phyloP scores from a whole-genome alignment of 176 grass and related monocot species.

The Bromus sterilis region DNA sequence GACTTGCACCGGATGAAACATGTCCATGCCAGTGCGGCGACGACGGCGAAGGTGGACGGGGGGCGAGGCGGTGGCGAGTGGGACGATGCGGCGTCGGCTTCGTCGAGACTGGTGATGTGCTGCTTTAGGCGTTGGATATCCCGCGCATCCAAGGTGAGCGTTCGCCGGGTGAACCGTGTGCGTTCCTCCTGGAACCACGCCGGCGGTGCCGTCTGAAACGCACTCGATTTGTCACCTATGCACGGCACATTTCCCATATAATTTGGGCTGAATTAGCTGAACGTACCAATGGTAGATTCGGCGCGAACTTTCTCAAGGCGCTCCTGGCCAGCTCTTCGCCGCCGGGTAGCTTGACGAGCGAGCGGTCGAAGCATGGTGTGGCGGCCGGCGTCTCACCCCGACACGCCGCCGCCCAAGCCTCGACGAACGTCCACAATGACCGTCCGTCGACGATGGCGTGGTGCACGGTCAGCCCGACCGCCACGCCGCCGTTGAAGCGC shows the following conservation, averaged over 20 bases:
- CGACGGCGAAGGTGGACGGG: slow-evolving; percentile 34
- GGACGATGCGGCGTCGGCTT: neutral
- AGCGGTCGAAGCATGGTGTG: neutral
- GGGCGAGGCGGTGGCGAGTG: neutral
- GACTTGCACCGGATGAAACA: neutral
- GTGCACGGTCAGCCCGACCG: neutral
- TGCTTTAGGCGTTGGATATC: slow-evolving; percentile 19
- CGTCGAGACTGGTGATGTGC: neutral
- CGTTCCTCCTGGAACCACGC: neutral
- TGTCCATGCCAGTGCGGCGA: slow-evolving; percentile 28
- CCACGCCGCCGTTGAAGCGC: neutral
- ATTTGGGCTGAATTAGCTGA: too few species aligned
- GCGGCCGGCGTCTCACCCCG: neutral
- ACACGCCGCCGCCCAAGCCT: slow-evolving; percentile 10
- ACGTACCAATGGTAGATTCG: slow-evolving; percentile 10
- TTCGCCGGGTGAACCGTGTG: slow-evolving; percentile 3
- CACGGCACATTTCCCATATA: too few species aligned
- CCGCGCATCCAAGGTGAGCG: neutral
- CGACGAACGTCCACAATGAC: slow-evolving; percentile 18
- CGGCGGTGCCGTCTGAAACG: neutral
- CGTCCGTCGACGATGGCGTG: slow-evolving; percentile 11
- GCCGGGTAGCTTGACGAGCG: neutral
- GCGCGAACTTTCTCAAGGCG: neutral
- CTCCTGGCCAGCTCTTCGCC: neutral
- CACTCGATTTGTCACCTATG: neutral